Evolutionary conservation across 306 rosid genomes (phyloP), one percentile per base, ranked within the genome.

Genomic region (Pterocarpus santalinus): DNA sequence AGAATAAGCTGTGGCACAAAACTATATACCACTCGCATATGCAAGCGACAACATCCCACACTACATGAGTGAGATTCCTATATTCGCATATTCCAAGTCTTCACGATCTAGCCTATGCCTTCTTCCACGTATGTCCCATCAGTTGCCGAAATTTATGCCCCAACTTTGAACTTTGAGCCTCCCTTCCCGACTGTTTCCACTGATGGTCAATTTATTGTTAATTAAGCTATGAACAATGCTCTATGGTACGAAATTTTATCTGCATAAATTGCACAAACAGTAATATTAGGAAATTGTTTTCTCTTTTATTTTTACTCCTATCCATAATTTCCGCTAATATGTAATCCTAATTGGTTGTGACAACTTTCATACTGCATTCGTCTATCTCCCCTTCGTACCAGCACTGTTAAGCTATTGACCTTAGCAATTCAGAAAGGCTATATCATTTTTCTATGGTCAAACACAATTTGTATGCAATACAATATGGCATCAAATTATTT

Each of bases 81-180:
- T 66, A 65, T 64, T 61, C 75, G 66, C 67, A 78, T 76, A 65
- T 65, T 44, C 64, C 63, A 51, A 34, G 52, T 13, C 81, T 30
- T 30, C 74, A 7, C 46, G 11, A 35, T 0, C 16, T 1, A 22
- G 28, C 28, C 17, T 12, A 47, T 12, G 60, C 13, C n/a, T 7
- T 17, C 5, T 3, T 3, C 64, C 64, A 22, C 35, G 2, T 53
- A 15, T 53, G 7, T 30, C 7, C 47, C 61, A 49, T 70, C 14
- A 47, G 44, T 32, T 32, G 60, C n/a, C 14, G 44, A 70, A 70
- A 70, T 33, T 2, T 3, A 12, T 0, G 33, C 32, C 39, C 32
- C 39, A 5, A n/a, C 3, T 53, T 15, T 53, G 60, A 53, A 30
- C 7, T 22, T 22, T 22, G 28, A 22, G 28, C 28, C 28, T 22